phyloP scores from a whole-genome alignment of 1,284 basidiomycete species.

The Apiotrichum akiyoshidainum region DNA sequence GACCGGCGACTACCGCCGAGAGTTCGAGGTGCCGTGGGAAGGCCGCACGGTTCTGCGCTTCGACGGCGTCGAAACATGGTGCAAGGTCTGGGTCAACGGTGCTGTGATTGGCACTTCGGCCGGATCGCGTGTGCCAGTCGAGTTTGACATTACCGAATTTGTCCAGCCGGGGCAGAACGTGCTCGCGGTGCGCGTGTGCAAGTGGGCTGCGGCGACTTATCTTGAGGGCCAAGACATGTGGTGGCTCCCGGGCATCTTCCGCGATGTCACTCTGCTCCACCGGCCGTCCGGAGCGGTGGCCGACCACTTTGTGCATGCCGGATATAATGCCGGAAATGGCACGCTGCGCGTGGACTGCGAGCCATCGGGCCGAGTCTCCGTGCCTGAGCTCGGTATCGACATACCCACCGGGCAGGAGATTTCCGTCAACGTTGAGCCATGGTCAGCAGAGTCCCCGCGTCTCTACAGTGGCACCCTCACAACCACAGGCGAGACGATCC shows the following conservation, averaged over 20 bases:
- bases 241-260: slow-evolving; percentile 32
- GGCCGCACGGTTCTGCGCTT: slow-evolving; percentile 15
- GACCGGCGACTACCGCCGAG: slow-evolving; percentile 14
- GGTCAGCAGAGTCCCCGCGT: slow-evolving; percentile 28
- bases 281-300: slow-evolving; percentile 15
- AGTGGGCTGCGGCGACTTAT: slow-evolving; percentile 25
- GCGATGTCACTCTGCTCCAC: slow-evolving; percentile 24
- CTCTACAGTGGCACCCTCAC: slow-evolving; percentile 13
- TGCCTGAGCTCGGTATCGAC: slow-evolving; percentile 26
- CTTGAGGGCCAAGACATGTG: slow-evolving; percentile 31
- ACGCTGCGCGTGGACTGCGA: slow-evolving; percentile 24
- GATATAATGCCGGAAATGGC: slow-evolving; percentile 19
- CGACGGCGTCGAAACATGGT: slow-evolving; percentile 23
- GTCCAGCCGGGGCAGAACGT: slow-evolving; percentile 9
- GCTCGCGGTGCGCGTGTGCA: slow-evolving; percentile 23
- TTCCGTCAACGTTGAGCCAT: slow-evolving; percentile 15
- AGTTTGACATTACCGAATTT: slow-evolving; percentile 17
- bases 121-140: slow-evolving; percentile 14
- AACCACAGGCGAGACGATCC: neutral
- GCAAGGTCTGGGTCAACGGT: slow-evolving; percentile 22
- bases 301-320: slow-evolving; percentile 24
- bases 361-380: slow-evolving; percentile 11
- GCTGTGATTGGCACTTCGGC: slow-evolving; percentile 7
- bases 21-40: slow-evolving; percentile 7
- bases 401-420: slow-evolving; percentile 9